Conservation (phyloP, 805 yeast genomes). For the Lipomyces yamadae region DNA sequence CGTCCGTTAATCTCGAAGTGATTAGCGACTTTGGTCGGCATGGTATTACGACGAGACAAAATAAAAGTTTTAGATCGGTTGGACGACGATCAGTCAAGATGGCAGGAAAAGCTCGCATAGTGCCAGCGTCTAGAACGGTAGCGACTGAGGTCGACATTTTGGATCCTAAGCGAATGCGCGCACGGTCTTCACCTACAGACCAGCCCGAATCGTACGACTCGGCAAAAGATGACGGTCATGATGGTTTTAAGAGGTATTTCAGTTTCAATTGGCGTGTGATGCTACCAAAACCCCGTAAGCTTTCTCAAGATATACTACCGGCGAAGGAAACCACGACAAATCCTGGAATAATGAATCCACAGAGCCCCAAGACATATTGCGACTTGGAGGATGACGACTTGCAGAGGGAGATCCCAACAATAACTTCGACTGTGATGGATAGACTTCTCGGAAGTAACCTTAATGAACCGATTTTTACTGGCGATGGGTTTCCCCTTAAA, state of each 20-base stretch:
- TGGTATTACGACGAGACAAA: conserved; percentile 18
- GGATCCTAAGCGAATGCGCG: conserved; percentile 1
- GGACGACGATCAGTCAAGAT: neutral
- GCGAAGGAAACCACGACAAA: neutral
- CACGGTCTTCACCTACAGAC: neutral
- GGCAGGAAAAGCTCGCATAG: neutral
- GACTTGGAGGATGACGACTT: neutral
- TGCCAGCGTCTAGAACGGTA: neutral
- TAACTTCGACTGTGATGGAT: neutral
- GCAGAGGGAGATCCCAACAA: conserved; percentile 1
- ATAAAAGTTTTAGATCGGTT: conserved; percentile 5
- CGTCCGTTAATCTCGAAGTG: conserved; percentile 31
- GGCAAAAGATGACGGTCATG: neutral
- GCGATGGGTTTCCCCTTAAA: neutral
- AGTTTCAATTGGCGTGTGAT: conserved; percentile 30
- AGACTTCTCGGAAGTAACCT: conserved; percentile 5
- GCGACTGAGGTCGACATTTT: neutral
- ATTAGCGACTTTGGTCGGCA: conserved; percentile 18
- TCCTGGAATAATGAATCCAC: neutral
- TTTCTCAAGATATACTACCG: conserved; percentile 1
- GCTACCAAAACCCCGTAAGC: conserved; percentile 4
- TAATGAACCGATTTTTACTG: neutral
- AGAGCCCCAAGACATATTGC: neutral
- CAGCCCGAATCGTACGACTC: neutral
- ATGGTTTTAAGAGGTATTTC: conserved; percentile 13